Percentiles rank a stretch among this genome's conserved stretches.
Conservation (phyloP, 208 protist genomes). For the Novymonas esmeraldas region DNA sequence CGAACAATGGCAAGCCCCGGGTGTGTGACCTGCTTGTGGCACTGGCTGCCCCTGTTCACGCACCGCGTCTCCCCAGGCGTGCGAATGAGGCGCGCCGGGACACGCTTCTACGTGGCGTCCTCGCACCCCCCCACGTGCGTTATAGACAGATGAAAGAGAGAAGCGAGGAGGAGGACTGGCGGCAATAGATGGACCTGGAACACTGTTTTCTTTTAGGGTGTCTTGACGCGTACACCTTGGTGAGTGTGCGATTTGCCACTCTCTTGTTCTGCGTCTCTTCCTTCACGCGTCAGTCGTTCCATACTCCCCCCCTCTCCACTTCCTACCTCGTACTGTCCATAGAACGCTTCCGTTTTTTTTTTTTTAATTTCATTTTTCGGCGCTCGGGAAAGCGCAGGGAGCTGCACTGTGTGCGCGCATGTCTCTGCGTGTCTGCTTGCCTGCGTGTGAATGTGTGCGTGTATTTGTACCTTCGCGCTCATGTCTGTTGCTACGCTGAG, state of each 20-base stretch:
- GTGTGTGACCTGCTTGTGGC: constrained; percentile 12
- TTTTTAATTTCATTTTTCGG: no score
- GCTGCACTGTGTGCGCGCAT: no score
- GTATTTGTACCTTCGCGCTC: no score
- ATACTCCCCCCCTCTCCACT: not conserved
- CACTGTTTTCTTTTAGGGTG: not conserved
- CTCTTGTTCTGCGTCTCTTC: not conserved
- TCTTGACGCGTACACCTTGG: not conserved
- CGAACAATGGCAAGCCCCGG: constrained; percentile 28
- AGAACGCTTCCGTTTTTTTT: constrained; percentile 5
- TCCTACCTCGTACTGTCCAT: not conserved
- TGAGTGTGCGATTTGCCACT: not conserved
- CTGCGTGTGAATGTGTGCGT: no score
- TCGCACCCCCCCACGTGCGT: no score
- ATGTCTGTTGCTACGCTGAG: no score
- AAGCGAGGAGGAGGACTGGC: not conserved
- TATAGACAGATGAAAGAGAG: constrained; percentile 4
- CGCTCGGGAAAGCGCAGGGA: no score
- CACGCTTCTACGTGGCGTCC: no score
- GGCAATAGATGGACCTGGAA: not conserved
- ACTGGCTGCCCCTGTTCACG: no score
- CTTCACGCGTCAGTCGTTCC: not conserved
- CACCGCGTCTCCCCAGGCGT: no score
- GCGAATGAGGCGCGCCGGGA: no score
- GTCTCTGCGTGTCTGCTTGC: no score